Base-by-base conservation (phyloP, 108 stramenopile species). In the Aurantiochytrium sp. region DNA sequence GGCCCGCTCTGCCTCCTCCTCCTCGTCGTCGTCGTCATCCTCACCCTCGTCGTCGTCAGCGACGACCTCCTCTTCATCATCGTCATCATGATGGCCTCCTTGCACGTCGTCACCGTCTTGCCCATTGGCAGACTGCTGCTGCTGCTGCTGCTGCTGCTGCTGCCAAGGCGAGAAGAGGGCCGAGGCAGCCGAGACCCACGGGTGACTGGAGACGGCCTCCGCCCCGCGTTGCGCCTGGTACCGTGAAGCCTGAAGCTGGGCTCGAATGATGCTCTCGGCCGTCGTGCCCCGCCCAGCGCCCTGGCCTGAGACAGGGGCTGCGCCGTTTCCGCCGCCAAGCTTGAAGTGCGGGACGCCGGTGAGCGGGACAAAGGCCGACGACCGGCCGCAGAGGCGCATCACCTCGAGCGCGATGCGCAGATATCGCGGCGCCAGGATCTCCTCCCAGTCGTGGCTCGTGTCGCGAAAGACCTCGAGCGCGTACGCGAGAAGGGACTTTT, bases 381-480 rank as follows among this genome's bases (percentile, higher is more conserved):
- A 81, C 12, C 39, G 39, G n/a, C 73, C 73, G 3, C 39, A 48
- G 30, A 81, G 73, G 8, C 45, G 73, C 36, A 41, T 41, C 21
- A 81, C 73, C 73, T 41, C 39, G 30, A 81, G 73, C 6, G 73
- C 15, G 27, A 48, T 81, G 39, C 42, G 42, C 39, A 81, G 24
- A 81, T 81, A 81, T 2, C 32, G 50, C 6, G 73, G 73, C 8
- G 73, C 73, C 1, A 48, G 39, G 0, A 27, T 24, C 3, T 48
- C 42, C 39, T 81, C 73, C 73, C 73, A 81, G 45, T 81, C 32
- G n/a, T 48, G 4, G 3, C 73, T 81, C 2, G 73, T 81, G 39
- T 81, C 73, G 21, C 73, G 39, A 30, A 81, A 81, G 15, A 81
- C 73, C 73, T 81, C 73, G 42, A 81, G 45, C 27, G 42, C 73